Conservation (phyloP, 129 eudicot species). For the Smallanthus sonchifolius region DNA sequence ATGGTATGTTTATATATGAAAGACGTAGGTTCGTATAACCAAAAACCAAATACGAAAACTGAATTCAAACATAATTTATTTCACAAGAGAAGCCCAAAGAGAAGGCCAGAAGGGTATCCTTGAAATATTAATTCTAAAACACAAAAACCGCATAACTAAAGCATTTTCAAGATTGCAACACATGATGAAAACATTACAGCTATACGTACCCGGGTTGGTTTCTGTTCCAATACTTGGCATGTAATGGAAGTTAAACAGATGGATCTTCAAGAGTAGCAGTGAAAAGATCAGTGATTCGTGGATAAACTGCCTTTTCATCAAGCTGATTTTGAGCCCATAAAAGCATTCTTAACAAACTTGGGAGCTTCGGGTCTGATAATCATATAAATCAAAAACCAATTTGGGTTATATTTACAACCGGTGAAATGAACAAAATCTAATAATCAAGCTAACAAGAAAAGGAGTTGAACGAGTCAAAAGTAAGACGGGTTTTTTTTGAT, state of each 20-base stretch:
- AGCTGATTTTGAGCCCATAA: slow-evolving; percentile 90
- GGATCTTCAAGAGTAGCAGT: slow-evolving; percentile 96
- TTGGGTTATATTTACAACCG: not conserved
- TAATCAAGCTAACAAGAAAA: not conserved
- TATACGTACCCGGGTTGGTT: not conserved
- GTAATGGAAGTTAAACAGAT: slow-evolving; percentile 32
- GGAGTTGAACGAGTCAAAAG: no score
- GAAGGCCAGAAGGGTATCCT: not conserved
- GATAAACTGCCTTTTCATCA: slow-evolving; percentile 82
- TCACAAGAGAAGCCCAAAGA: not conserved
- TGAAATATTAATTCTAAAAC: slow-evolving; percentile 18
- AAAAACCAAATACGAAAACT: not conserved
- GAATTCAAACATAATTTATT: not conserved
- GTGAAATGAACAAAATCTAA: not conserved
- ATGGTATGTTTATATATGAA: no score
- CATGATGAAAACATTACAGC: slow-evolving; percentile 1
- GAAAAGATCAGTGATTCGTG: slow-evolving; percentile 66
- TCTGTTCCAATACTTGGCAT: slow-evolving; percentile 7
- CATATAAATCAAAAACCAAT: not conserved
- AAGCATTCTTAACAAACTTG: slow-evolving; percentile 84
- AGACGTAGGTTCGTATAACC: no score
- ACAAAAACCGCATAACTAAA: slow-evolving; percentile 1
- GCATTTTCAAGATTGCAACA: slow-evolving; percentile 11
- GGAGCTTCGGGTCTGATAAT: slow-evolving; percentile 80
- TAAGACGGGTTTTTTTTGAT: no score